Conservation (phyloP, 1,284 basidiomycete genomes). For the Sanguinoderma infundibulare region DNA sequence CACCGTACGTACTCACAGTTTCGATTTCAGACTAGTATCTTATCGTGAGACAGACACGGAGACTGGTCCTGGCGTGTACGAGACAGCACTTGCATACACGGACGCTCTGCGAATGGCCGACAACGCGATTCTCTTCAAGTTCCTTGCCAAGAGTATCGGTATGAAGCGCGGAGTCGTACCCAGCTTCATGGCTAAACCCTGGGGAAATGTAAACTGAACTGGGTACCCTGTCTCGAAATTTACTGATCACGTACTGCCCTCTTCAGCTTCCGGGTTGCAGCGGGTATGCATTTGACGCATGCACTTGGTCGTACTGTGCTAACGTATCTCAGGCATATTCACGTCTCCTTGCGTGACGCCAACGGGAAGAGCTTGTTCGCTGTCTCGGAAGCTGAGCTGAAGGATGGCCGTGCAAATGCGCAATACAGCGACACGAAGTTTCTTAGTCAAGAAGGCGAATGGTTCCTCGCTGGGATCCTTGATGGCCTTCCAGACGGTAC, state of each 20-base stretch:
- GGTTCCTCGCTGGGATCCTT: conserved; percentile 91
- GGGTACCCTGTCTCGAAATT: background rate
- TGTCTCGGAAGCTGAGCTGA: conserved; percentile 60
- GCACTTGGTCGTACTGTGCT: background rate
- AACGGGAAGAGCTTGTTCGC: conserved; percentile 84
- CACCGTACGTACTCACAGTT: conserved; percentile 68
- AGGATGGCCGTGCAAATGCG: conserved; percentile 68
- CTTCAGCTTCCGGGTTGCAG: conserved; percentile 87
- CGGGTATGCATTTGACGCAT: conserved; percentile 55
- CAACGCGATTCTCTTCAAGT: conserved; percentile 94
- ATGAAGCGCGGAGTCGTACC: conserved; percentile 89
- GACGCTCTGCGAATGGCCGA: conserved; percentile 89
- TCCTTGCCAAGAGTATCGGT: conserved; percentile 89
- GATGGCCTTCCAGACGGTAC: conserved; percentile 88
- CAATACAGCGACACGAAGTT: conserved; percentile 82
- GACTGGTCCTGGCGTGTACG: conserved; percentile 92
- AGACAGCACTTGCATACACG: conserved; percentile 94
- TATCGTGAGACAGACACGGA: conserved; percentile 75
- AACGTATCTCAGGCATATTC: conserved; percentile 71
- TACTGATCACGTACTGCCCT: background rate
- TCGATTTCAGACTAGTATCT: background rate
- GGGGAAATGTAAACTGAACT: conserved; percentile 71
- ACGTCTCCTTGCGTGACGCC: conserved; percentile 82
- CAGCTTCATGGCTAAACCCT: conserved; percentile 99
- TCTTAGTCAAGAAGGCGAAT: conserved; percentile 85